Conservation (phyloP, 1,284 basidiomycete species). For the Trichosporon faecale region DNA sequence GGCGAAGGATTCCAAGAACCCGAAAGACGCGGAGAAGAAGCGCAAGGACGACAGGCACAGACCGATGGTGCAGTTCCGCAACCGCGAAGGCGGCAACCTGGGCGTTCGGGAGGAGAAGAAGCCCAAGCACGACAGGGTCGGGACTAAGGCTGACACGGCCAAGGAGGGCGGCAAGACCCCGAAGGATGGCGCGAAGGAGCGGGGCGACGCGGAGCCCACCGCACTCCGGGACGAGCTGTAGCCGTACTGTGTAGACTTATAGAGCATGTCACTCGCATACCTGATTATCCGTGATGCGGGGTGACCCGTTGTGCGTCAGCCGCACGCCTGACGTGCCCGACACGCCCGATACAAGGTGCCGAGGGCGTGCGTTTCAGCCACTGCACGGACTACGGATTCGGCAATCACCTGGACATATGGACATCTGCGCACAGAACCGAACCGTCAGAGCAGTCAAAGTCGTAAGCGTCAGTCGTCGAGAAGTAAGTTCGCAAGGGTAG, state of each 20-base stretch:
- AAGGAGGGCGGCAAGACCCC: not conserved
- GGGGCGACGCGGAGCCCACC: not conserved
- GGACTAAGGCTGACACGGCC: not conserved
- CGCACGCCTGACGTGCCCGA: not conserved
- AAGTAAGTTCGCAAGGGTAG: not conserved
- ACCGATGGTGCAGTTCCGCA: not conserved
- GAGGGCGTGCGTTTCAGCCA: not conserved
- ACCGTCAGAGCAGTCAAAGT: no score
- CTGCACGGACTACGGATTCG: not conserved
- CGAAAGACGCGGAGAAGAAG: conserved; percentile 6
- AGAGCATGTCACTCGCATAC: not conserved
- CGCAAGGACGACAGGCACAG: not conserved
- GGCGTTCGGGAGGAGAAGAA: not conserved
- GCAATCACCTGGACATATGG: not conserved
- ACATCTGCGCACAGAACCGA: not conserved
- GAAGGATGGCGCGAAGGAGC: not conserved
- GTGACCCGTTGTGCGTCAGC: not conserved
- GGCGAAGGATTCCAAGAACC: not conserved
- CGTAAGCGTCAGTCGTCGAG: not conserved
- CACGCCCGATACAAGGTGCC: not conserved
- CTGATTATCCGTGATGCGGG: not conserved
- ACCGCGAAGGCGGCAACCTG: not conserved
- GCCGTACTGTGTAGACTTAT: not conserved
- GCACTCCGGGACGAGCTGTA: conserved; percentile 14
- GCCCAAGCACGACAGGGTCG: not conserved